phyloP scores from a whole-genome alignment of 495 filamentous ascomycete genomes.

The Penicillium alfredii region DNA sequence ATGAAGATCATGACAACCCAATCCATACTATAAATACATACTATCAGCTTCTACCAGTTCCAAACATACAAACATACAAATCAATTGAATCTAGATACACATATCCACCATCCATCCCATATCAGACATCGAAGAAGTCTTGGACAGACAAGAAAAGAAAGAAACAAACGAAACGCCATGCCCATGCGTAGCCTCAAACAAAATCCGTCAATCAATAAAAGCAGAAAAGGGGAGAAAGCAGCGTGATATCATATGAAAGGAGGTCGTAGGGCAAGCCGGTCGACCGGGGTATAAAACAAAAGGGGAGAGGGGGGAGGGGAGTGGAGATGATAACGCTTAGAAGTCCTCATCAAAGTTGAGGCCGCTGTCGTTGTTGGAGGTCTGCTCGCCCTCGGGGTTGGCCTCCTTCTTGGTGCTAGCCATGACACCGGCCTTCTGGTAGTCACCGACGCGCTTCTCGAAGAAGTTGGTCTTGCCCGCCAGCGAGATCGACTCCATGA shows the following conservation, averaged over 20 bases:
- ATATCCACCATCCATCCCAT: conserved; percentile 24
- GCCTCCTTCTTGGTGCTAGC: conserved; percentile 78
- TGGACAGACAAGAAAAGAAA: conserved; percentile 17
- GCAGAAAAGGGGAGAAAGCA: conserved; percentile 13
- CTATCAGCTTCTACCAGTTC: no score
- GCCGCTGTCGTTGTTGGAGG: conserved; percentile 60
- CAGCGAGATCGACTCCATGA: conserved; percentile 99
- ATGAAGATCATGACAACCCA: no score
- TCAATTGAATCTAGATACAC: conserved; percentile 32
- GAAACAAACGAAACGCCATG: conserved; percentile 31
- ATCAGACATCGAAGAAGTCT: conserved; percentile 15
- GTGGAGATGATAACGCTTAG: conserved; percentile 43
- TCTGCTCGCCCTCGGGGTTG: conserved; percentile 48
- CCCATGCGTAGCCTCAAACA: conserved; percentile 35
- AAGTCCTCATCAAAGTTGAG: conserved; percentile 97
- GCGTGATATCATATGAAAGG: conserved; percentile 23
- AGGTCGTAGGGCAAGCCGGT: conserved; percentile 5
- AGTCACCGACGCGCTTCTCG: conserved; percentile 98
- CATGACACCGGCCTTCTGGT: conserved; percentile 99
- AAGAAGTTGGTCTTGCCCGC: conserved; percentile 99
- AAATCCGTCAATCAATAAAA: conserved; percentile 29
- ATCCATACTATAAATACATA: no score
- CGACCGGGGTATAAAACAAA: conserved; percentile 27
- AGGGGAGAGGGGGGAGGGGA: conserved; percentile 21
- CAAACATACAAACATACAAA: no score